Conservation (phyloP, 2,329 filamentous ascomycete genomes). For the Botryotinia narcissicola region DNA sequence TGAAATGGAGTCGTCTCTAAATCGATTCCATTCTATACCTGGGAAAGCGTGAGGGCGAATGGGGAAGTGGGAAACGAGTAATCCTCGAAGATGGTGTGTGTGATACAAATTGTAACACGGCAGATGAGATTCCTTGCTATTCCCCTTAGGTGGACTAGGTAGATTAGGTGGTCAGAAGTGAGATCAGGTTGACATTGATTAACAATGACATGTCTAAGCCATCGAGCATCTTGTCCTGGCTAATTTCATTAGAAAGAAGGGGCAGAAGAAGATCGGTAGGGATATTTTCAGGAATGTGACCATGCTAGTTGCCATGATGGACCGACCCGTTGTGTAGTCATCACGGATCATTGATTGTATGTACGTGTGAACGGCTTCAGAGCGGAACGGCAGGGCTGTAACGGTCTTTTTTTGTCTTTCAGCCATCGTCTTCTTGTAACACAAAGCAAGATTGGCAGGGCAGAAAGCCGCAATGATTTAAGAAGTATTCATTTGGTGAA, state of each 20-base stretch:
- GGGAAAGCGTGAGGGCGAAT: not conserved
- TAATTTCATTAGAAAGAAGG: not conserved
- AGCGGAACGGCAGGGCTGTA: conserved; percentile 14
- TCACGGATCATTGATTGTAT: conserved; percentile 12
- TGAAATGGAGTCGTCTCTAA: not conserved
- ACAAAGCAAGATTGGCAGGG: not conserved
- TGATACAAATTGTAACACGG: not conserved
- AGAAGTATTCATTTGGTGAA: not conserved
- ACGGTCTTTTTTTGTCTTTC: conserved; percentile 1
- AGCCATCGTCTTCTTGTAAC: not conserved
- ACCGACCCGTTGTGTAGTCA: conserved; percentile 18
- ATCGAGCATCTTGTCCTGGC: not conserved
- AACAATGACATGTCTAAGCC: not conserved
- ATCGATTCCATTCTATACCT: not conserved
- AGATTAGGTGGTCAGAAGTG: not conserved
- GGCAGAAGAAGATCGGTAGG: not conserved
- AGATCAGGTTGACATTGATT: conserved; percentile 7
- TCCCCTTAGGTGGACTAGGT: not conserved
- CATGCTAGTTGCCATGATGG: conserved; percentile 13
- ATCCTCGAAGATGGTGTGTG: not conserved
- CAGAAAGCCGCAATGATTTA: not conserved
- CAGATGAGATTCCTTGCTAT: not conserved
- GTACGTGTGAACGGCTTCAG: not conserved
- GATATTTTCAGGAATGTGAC: conserved; percentile 16
- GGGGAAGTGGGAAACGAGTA: not conserved